phyloP scores from a whole-genome alignment of 2,329 filamentous ascomycete genomes.

The Aspergillus novoparasiticus region DNA sequence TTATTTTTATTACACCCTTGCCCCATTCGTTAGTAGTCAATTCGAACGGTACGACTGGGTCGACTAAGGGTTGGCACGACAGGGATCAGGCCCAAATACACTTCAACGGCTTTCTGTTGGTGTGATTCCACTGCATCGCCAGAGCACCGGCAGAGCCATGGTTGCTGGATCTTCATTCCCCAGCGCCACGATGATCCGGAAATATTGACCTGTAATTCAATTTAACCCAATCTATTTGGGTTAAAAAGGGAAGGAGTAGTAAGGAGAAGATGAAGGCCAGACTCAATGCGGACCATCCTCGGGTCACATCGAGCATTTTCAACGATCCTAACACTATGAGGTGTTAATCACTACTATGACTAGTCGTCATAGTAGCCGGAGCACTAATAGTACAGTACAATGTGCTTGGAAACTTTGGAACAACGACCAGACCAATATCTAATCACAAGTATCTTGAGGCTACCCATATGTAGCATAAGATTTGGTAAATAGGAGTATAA shows the following conservation, averaged over 20 bases:
- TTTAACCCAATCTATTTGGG: background rate
- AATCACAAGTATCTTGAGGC: background rate
- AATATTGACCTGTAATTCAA: slow-evolving; percentile 7
- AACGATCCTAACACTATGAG: background rate
- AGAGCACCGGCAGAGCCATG: background rate
- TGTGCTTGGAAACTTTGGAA: background rate
- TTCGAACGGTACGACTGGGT: slow-evolving; percentile 1
- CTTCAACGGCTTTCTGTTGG: slow-evolving; percentile 24
- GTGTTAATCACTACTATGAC: background rate
- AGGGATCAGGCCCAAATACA: slow-evolving; percentile 11
- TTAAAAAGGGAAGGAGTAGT: background rate
- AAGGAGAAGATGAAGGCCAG: slow-evolving; percentile 1
- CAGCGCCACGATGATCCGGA: slow-evolving; percentile 10
- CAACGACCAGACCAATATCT: background rate
- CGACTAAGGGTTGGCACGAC: background rate
- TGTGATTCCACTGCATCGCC: slow-evolving; percentile 9
- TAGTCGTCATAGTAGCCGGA: background rate
- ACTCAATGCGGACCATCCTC: background rate
- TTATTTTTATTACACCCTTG: slow-evolving; percentile 5
- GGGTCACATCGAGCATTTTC: background rate
- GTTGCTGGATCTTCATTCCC: slow-evolving; percentile 10
- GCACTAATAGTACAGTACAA: background rate
- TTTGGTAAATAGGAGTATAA: background rate
- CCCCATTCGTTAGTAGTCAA: background rate
- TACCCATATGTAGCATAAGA: background rate